phyloP scores from a whole-genome alignment of 2,329 filamentous ascomycete genomes.

The Eutypella sp. region DNA sequence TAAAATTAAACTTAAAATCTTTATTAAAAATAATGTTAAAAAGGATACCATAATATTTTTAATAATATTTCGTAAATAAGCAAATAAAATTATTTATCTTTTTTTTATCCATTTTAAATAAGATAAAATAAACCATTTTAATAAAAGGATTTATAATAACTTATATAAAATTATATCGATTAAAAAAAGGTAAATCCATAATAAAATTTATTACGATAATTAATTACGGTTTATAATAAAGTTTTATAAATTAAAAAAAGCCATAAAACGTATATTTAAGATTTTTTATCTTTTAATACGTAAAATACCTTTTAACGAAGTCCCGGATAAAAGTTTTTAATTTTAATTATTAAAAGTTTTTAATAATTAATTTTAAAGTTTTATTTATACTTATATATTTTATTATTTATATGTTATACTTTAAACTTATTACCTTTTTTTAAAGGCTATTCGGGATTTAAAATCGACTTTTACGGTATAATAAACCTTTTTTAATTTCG shows the following conservation, averaged over 20 bases:
- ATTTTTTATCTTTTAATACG: no score
- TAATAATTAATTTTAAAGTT: neutral
- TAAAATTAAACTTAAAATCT: neutral
- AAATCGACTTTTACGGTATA: no score
- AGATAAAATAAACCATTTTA: no score
- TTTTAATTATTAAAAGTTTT: neutral
- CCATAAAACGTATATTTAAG: no score
- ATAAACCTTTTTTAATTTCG: no score
- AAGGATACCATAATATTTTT: neutral
- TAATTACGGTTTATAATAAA: no score
- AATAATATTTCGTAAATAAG: neutral
- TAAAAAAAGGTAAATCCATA: neutral
- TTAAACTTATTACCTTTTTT: no score
- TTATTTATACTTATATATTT: neutral
- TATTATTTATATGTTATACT: no score
- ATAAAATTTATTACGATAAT: neutral
- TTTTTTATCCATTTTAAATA: neutral
- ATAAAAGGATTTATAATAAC: neutral
- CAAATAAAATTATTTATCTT: neutral
- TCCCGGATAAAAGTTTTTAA: no score
- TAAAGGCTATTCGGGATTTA: no score
- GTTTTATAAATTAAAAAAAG: no score
- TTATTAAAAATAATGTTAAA: neutral
- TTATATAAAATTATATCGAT: neutral
- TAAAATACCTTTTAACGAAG: no score